phyloP scores from a whole-genome alignment of 1,139 yeast genomes.

The Suhomyces maxii region DNA sequence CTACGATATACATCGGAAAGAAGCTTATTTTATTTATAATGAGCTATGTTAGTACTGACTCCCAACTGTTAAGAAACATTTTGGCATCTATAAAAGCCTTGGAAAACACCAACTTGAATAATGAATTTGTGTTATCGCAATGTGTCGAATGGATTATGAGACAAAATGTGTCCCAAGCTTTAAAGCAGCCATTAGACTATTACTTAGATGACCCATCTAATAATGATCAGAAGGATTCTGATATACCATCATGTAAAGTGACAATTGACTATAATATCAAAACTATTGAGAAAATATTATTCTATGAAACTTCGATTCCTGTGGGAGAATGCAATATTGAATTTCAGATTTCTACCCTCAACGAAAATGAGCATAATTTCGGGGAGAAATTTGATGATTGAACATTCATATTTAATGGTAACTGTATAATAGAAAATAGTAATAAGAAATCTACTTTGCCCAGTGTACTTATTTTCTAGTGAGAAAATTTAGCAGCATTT shows the following conservation, averaged over 20 bases:
- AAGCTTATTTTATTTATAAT: constrained; percentile 28
- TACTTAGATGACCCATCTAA: not conserved
- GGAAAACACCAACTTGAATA: constrained; percentile 15
- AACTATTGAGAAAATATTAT: not conserved
- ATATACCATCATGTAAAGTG: not conserved
- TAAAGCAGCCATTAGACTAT: not conserved
- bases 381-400: not conserved
- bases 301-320: not conserved
- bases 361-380: not conserved
- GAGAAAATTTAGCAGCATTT: too few relatives aligned
- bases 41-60: constrained; percentile 17
- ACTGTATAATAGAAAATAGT: too few relatives aligned
- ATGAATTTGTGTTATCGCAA: constrained; percentile 13
- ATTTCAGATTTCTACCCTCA: not conserved
- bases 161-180: constrained; percentile 3
- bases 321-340: not conserved
- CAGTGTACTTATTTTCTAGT: too few relatives aligned
- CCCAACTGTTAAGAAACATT: constrained; percentile 9
- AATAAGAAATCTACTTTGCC: too few relatives aligned
- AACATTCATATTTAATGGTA: too few relatives aligned
- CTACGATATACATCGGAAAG: constrained; percentile 27
- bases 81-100: constrained; percentile 16
- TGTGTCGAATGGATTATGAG: constrained; percentile 18
- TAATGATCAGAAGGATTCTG: not conserved
- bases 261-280: not conserved